These are phyloP conservation scores for Crithidia brevicula DNA, from an alignment of 208 protist species.

Conservation along the genomic window DNA sequence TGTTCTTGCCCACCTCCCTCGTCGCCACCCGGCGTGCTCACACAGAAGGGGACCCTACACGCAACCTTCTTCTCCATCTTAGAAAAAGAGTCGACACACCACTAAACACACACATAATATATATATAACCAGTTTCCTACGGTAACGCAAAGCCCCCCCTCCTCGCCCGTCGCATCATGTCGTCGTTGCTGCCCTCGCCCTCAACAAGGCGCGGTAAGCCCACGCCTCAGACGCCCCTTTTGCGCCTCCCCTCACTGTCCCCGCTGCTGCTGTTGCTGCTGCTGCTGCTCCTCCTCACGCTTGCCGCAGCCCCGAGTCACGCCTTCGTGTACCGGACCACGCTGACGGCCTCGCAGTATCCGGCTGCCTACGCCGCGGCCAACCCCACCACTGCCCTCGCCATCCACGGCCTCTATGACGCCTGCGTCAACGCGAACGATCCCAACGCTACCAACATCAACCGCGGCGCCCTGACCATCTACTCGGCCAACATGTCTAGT, in stretches of 20 bases:
- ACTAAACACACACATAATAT: too few relatives aligned
- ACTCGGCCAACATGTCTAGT: not conserved
- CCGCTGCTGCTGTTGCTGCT: not conserved
- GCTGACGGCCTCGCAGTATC: not conserved
- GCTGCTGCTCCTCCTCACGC: not conserved
- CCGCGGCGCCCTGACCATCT: not conserved
- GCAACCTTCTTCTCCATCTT: too few relatives aligned
- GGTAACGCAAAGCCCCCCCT: too few relatives aligned
- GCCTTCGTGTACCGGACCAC: not conserved
- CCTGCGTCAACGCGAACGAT: slow-evolving; percentile 1
- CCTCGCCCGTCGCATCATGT: too few relatives aligned
- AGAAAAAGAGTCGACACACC: too few relatives aligned
- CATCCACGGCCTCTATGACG: not conserved
- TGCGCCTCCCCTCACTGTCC: not conserved
- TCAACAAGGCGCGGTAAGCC: too few relatives aligned
- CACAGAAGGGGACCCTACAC: too few relatives aligned
- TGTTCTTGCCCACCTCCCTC: too few relatives aligned
- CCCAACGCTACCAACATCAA: not conserved
- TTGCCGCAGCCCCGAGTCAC: not conserved
- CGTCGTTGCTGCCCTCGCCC: too few relatives aligned
- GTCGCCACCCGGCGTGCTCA: too few relatives aligned
- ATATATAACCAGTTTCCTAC: too few relatives aligned
- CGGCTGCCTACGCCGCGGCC: slow-evolving; percentile 1
- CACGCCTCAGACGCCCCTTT: too few relatives aligned
- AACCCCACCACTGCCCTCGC: not conserved